These are phyloP conservation scores for Quercus phellos DNA, from an alignment of 331 rosid genomes.

Conservation along the genomic window DNA sequence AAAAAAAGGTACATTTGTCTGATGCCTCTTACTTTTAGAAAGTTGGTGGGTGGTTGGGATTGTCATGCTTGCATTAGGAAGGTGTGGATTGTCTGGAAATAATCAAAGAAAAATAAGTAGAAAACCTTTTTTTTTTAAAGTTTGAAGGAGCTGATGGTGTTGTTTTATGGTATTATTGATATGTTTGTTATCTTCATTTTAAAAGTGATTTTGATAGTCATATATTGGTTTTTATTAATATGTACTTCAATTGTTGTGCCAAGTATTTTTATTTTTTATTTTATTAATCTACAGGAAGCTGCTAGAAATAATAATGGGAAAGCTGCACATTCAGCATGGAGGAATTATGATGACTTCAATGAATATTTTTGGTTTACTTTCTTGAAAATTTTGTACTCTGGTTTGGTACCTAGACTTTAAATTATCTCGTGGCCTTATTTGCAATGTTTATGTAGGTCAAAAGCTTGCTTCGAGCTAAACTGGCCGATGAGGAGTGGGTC, in stretches of 20 bases:
- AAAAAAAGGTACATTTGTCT: not conserved
- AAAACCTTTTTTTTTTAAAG: not conserved
- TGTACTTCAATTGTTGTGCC: not conserved
- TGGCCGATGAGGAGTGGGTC: conserved; percentile 76
- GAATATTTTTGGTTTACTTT: conserved; percentile 90
- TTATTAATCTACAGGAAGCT: conserved; percentile 60
- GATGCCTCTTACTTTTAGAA: not conserved
- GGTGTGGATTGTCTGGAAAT: not conserved
- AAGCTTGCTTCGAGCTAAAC: conserved; percentile 72
- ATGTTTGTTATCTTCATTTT: not conserved
- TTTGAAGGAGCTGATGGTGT: not conserved
- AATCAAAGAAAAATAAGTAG: not conserved
- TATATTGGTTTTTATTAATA: not conserved
- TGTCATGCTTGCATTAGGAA: not conserved
- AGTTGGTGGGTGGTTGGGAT: not conserved
- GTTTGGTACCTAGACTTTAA: conserved; percentile 2
- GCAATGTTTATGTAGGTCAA: conserved; percentile 63
- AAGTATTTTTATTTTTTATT: not conserved
- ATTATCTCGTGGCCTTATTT: conserved; percentile 16
- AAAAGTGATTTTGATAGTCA: not conserved
- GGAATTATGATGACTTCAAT: conserved; percentile 96
- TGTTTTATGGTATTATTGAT: not conserved
- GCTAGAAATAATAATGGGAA: conserved; percentile 64
- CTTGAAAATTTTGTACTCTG: not conserved
- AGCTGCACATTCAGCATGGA: conserved; percentile 97